These are phyloP conservation scores for Nigrospora oryzae DNA, from an alignment of 2,329 filamentous ascomycete species.

Conservation along the genomic window DNA sequence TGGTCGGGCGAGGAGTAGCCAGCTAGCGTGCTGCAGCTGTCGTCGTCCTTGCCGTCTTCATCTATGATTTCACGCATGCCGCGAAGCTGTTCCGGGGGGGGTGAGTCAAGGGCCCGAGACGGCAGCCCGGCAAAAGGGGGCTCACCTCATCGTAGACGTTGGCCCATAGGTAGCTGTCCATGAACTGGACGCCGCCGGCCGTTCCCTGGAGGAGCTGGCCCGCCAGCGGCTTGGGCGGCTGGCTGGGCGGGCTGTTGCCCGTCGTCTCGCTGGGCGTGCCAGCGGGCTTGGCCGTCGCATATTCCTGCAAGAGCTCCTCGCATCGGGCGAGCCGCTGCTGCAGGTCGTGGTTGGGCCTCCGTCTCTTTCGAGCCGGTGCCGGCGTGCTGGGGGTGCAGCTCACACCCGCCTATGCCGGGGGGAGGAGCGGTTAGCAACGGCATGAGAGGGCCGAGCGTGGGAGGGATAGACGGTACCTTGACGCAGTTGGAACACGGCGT, in stretches of 20 bases:
- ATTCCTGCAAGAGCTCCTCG: slow-evolving; percentile 50
- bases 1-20: slow-evolving; percentile 43
- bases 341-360: slow-evolving; percentile 52
- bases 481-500: slow-evolving; percentile 52
- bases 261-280: slow-evolving; percentile 12
- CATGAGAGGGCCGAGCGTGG: neutral
- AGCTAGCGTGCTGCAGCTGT: slow-evolving; percentile 25
- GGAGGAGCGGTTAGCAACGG: slow-evolving; percentile 4
- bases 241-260: slow-evolving; percentile 3
- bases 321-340: slow-evolving; percentile 52
- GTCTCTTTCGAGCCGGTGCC: slow-evolving; percentile 49
- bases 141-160: slow-evolving; percentile 49
- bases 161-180: slow-evolving; percentile 47
- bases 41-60: slow-evolving; percentile 38
- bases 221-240: slow-evolving; percentile 23
- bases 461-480: slow-evolving; percentile 32
- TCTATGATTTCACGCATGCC: slow-evolving; percentile 53
- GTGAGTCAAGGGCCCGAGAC: neutral
- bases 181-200: slow-evolving; percentile 41
- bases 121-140: slow-evolving; percentile 2
- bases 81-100: slow-evolving; percentile 30
- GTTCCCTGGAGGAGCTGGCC: slow-evolving; percentile 49
- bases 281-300: slow-evolving; percentile 30
- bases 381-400: slow-evolving; percentile 52
- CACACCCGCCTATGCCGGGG: slow-evolving; percentile 40